These are phyloP conservation scores for Termitomyces sp. DNA, from an alignment of 768 basidiomycete species.

Conservation along the genomic window DNA sequence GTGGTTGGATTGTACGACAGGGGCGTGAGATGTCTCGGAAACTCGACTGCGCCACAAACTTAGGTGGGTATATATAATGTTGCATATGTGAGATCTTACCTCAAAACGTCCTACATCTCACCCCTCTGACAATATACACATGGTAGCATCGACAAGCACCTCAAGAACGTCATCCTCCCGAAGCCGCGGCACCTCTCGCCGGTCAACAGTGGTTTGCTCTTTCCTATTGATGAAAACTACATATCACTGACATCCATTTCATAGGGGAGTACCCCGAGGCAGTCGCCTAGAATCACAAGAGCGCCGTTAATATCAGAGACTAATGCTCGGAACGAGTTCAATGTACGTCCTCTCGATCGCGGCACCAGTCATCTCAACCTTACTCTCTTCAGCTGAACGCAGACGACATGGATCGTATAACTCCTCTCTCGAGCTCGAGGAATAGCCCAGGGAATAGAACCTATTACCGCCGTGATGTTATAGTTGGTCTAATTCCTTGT, in stretches of 20 bases:
- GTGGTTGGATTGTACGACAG: too few species aligned
- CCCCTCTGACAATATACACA: not conserved
- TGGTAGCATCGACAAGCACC: not conserved
- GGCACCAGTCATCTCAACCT: not conserved
- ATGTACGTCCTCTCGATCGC: not conserved
- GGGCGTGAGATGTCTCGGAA: not conserved
- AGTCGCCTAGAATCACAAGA: not conserved
- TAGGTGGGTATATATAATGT: not conserved
- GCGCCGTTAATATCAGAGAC: not conserved
- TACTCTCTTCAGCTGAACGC: not conserved
- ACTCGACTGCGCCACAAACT: not conserved
- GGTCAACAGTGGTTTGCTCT: not conserved
- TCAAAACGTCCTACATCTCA: not conserved
- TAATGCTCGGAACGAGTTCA: not conserved
- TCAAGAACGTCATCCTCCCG: not conserved
- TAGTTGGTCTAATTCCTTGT: not conserved
- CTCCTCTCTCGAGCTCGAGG: not conserved
- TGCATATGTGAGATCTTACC: too few species aligned
- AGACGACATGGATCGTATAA: not conserved
- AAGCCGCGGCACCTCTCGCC: not conserved
- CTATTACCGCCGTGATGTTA: not conserved
- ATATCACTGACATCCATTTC: not conserved
- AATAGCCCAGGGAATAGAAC: not conserved
- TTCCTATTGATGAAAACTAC: not conserved
- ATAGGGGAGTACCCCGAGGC: not conserved